A percentile compares a stretch with the other conserved stretches of the same genome.
These are phyloP conservation scores for Xenosphaeropsis pyriputrescens DNA, from an alignment of 2,329 filamentous ascomycete genomes.

Conservation along the genomic window DNA sequence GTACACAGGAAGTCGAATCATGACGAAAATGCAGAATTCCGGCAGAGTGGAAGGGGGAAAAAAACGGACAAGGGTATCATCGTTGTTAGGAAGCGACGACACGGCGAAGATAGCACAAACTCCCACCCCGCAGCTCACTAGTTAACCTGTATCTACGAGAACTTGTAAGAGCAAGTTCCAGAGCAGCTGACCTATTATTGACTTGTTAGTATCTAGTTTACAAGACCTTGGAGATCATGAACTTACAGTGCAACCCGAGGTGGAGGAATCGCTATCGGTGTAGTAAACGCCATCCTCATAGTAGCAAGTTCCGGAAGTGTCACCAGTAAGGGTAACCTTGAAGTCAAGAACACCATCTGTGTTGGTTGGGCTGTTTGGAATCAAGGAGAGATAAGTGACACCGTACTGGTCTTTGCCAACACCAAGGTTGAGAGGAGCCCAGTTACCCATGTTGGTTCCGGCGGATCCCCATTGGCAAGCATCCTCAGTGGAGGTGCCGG, in stretches of 20 bases:
- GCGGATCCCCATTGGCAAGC: conserved; percentile 66
- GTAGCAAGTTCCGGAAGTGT: conserved; percentile 13
- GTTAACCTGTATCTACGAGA: no score
- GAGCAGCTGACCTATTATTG: conserved; percentile 6
- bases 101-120: no score
- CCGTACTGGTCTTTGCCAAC: conserved; percentile 53
- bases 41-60: no score
- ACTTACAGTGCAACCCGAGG: conserved; percentile 20
- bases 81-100: no score
- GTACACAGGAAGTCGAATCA: no score
- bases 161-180: no score
- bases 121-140: no score
- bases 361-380: conserved; percentile 70
- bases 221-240: neutral
- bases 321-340: conserved; percentile 63
- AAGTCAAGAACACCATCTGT: conserved; percentile 51
- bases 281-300: conserved; percentile 15
- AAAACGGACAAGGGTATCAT: no score
- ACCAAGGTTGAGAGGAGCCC: conserved; percentile 74
- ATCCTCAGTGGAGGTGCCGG: conserved; percentile 47
- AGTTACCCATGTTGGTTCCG: conserved; percentile 56
- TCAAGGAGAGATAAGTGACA: conserved; percentile 67
- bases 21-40: no score
- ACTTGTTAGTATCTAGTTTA: conserved; percentile 5
- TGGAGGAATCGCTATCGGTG: conserved; percentile 11